Percentiles rank a stretch among this genome's conserved stretches.
Conservation (phyloP, 2,329 filamentous ascomycete species). For the Sarocladiaceae sp. region DNA sequence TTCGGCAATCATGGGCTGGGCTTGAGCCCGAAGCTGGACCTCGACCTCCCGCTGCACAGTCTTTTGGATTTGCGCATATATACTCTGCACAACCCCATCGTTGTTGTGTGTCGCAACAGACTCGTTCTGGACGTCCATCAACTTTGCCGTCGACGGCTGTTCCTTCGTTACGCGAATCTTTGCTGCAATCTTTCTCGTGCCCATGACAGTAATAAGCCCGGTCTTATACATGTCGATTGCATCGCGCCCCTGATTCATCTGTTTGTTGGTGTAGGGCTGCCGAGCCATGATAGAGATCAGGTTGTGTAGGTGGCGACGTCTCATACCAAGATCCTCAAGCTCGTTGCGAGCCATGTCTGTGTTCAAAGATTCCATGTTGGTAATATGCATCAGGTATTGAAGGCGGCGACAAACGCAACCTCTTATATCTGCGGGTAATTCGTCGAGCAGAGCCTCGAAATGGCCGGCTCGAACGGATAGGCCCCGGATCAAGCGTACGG, state of each 20-base stretch:
- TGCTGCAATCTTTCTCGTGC: no score
- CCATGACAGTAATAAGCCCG: not conserved
- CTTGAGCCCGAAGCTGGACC: not conserved
- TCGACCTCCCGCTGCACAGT: not conserved
- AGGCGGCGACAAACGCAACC: slow-evolving; percentile 1
- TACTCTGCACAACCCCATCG: not conserved
- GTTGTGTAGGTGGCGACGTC: not conserved
- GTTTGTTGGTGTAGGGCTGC: not conserved
- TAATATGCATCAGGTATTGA: not conserved
- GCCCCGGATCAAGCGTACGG: not conserved
- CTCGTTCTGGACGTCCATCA: no score
- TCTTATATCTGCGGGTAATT: not conserved
- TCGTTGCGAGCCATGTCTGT: not conserved
- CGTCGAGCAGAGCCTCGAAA: not conserved
- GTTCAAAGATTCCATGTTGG: not conserved
- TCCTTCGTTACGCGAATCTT: no score
- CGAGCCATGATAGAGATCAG: not conserved
- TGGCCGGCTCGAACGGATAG: not conserved
- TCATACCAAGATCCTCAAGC: not conserved
- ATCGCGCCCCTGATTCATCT: not conserved
- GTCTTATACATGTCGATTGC: not conserved
- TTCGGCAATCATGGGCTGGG: no score
- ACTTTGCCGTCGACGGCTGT: no score
- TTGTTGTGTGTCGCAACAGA: no score
- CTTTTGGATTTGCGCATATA: not conserved